Base-by-base conservation (phyloP, 2,329 filamentous ascomycete species). In the Xylariaceae sp. region DNA sequence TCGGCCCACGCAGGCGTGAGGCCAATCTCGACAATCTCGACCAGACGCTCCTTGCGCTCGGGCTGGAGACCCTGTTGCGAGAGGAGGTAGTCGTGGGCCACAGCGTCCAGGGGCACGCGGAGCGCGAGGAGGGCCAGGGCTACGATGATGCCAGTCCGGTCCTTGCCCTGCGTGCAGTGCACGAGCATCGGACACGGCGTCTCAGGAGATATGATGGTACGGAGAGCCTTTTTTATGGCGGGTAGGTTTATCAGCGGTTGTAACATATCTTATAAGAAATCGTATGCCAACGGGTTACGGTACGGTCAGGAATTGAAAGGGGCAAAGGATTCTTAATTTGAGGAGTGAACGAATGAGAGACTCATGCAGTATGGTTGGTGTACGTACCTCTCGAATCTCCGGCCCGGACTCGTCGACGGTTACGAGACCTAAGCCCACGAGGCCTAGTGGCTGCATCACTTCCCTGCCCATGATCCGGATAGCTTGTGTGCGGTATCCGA, bases 161-260 rank as follows among this genome's bases (percentile, higher is more conserved):
- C 88, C 59, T 94, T 95, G 41, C 88, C 88, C 54, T 94, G 87
- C 1, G 88, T 92, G 61, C 88, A 95, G 61, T 94, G 87, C 2
- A 92, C 65, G 6, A 94, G 57, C 1, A 81, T 61, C 0, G 88
- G 87, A 47, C 80, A 78, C 12, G 69, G 69, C 0, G 59, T 50
- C 2, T 26, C n/a, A 19, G 66, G 57, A 1, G 69, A 58, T 8
- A 69, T 62, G 16, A 78, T 60, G 5, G 74, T 59, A 6, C 65
- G 61, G 26, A 81, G 72, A 18, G 73, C 63, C 52, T 69, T n/a
- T n/a, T n/a, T n/a, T n/a, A n/a, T n/a, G n/a, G n/a, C n/a, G n/a
- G n/a, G n/a, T n/a, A n/a, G n/a, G n/a, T n/a, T n/a, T n/a, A n/a
- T n/a, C n/a, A n/a, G n/a, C n/a, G n/a, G n/a, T n/a, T n/a, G n/a